Conservation (phyloP, 2,329 filamentous ascomycete genomes). For the Aspergillus intermedius region DNA sequence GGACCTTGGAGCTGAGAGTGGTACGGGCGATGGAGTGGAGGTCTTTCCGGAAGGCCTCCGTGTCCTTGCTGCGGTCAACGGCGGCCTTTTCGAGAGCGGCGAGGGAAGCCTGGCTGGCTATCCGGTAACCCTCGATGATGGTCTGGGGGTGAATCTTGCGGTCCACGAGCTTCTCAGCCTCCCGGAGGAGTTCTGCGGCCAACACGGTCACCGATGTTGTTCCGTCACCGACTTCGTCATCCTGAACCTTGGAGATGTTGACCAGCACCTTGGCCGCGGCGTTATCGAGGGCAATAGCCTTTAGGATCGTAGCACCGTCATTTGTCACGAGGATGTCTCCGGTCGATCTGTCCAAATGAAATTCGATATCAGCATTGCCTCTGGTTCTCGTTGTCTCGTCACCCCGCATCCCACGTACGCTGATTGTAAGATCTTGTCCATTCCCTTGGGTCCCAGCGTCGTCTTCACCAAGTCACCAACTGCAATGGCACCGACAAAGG, state of each 20-base stretch:
- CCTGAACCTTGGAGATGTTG: constrained; percentile 98
- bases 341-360: constrained; percentile 59
- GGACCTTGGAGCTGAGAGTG: constrained; percentile 93
- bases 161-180: constrained; percentile 94
- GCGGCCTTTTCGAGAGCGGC: constrained; percentile 75
- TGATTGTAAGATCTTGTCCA: constrained; percentile 97
- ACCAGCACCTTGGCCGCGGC: constrained; percentile 96
- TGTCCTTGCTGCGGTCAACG: constrained; percentile 80
- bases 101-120: constrained; percentile 86
- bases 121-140: constrained; percentile 97
- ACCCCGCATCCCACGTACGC: constrained; percentile 55
- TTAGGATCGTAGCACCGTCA: constrained; percentile 95
- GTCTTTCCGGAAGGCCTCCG: constrained; percentile 80
- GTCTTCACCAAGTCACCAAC: constrained; percentile 97
- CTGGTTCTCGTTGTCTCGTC: constrained; percentile 11
- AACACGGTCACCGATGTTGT: constrained; percentile 97
- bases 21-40: constrained; percentile 86
- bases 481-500: constrained; percentile 95
- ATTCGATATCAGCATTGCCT: constrained; percentile 4
- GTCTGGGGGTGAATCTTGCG: constrained; percentile 99
- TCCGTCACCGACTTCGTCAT: constrained; percentile 96
- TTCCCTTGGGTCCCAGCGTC: constrained; percentile 93
- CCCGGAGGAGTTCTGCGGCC: constrained; percentile 86
- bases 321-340: constrained; percentile 98
- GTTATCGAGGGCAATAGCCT: constrained; percentile 97